phyloP scores from a whole-genome alignment of 768 basidiomycete genomes.

The Pisolithus sp. region DNA sequence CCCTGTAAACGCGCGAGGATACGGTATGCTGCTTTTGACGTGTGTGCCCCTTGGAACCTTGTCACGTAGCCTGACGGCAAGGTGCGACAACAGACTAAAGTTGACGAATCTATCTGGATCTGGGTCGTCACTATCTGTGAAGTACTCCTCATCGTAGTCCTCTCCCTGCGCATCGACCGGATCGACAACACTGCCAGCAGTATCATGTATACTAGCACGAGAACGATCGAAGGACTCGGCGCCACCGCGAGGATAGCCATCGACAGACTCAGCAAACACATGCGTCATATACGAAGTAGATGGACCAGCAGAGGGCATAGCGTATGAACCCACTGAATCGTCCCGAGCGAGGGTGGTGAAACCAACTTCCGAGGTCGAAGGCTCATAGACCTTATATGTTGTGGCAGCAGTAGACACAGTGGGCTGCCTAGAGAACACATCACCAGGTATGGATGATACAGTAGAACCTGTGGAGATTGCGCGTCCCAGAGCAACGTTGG shows the following conservation, averaged over 20 bases:
- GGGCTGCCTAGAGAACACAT: constrained; percentile 17
- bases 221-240: constrained; percentile 22
- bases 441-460: constrained; percentile 20
- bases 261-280: constrained; percentile 11
- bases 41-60: constrained; percentile 83
- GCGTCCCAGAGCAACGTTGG: constrained; percentile 16
- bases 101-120: constrained; percentile 79
- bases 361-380: constrained; percentile 9
- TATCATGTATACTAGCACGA: constrained; percentile 13
- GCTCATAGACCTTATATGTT: constrained; percentile 12
- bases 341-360: constrained; percentile 11
- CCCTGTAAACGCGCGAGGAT: constrained; percentile 87
- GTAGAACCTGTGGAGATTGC: constrained; percentile 26
- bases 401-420: constrained; percentile 24
- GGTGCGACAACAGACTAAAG: constrained; percentile 78
- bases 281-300: constrained; percentile 17
- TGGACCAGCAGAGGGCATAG: constrained; percentile 16
- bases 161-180: constrained; percentile 21
- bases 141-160: constrained; percentile 24
- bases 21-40: constrained; percentile 89
- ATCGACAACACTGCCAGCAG: constrained; percentile 10
- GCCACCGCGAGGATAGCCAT: constrained; percentile 16
- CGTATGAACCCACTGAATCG: constrained; percentile 13
- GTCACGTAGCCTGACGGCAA: constrained; percentile 85
- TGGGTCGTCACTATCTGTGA: constrained; percentile 50